Evolutionary conservation across 148 eudicot species (phyloP).

Genomic region (Vaccinium darrowii): DNA sequence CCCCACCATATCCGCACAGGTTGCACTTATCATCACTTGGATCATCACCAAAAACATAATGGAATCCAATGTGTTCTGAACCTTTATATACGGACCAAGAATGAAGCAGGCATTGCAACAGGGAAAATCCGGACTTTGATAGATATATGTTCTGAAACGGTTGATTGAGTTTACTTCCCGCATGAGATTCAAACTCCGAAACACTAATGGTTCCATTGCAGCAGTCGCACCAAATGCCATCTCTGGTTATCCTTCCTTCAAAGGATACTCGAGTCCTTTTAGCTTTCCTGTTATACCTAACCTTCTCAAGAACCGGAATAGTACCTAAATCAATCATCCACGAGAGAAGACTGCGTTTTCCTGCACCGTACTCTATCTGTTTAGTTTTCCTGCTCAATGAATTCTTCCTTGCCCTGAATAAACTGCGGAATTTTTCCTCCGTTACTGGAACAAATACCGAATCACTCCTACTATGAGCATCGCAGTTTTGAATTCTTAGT

Average conservation of each 20-base stretch:
- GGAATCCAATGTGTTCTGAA: conserved; percentile 42
- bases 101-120: conserved; percentile 55
- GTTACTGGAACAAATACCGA: conserved; percentile 59
- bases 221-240: conserved; percentile 74
- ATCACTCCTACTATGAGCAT: conserved; percentile 19
- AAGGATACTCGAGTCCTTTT: conserved; percentile 29
- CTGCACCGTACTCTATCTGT: conserved; percentile 25
- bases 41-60: conserved; percentile 61
- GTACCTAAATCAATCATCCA: conserved; percentile 87
- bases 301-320: conserved; percentile 48
- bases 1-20: conserved; percentile 92
- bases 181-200: conserved; percentile 62
- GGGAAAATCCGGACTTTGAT: conserved; percentile 55
- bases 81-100: conserved; percentile 65
- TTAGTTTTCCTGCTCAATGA: conserved; percentile 11
- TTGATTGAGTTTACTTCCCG: conserved; percentile 46
- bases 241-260: conserved; percentile 71
- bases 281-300: conserved; percentile 31
- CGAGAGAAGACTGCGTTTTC: conserved; percentile 64
- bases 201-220: conserved; percentile 50
- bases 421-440: conserved; percentile 52
- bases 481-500: conserved; percentile 48
- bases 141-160: conserved; percentile 49
- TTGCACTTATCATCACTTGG: conserved; percentile 96
- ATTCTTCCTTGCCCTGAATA: conserved; percentile 51